Percentiles rank a stretch among this genome's conserved stretches.
These are phyloP conservation scores for Hydnum rufescens DNA, from an alignment of 768 basidiomycete species.

Conservation along the genomic window DNA sequence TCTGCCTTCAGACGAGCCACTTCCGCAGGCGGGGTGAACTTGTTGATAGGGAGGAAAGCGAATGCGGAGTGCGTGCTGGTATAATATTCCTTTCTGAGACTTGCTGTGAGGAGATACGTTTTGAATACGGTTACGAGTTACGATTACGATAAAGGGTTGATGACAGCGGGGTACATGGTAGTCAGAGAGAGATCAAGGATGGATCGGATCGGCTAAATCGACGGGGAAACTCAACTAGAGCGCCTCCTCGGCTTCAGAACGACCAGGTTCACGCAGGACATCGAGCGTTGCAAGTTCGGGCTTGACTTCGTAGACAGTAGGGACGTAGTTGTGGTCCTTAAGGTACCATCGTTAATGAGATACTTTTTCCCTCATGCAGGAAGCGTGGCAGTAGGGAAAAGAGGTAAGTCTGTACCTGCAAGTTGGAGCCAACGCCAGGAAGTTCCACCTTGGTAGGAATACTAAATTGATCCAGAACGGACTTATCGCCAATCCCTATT, in stretches of 20 bases:
- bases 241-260: slow-evolving; percentile 1
- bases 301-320: slow-evolving; percentile 6
- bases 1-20: neutral
- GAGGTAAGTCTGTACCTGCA: slow-evolving; percentile 18
- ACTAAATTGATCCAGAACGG: slow-evolving; percentile 15
- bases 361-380: too few species aligned
- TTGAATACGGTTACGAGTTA: neutral
- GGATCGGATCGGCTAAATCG: neutral
- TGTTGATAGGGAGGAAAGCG: slow-evolving; percentile 5
- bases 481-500: slow-evolving; percentile 21
- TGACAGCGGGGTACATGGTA: too few species aligned
- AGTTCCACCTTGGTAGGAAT: slow-evolving; percentile 21
- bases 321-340: slow-evolving; percentile 8
- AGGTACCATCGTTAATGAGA: neutral
- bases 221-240: slow-evolving; percentile 2
- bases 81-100: slow-evolving; percentile 3
- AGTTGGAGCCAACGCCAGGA: slow-evolving; percentile 25
- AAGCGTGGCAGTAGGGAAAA: slow-evolving; percentile 1
- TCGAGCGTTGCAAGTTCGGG: slow-evolving; percentile 6
- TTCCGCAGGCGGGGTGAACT: neutral
- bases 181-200: neutral
- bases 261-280: slow-evolving; percentile 5
- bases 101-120: neutral
- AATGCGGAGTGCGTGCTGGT: slow-evolving; percentile 9
- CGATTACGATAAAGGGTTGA: too few species aligned